Base-by-base conservation (phyloP, 306 rosid genomes). In the Casuarina equisetifolia region DNA sequence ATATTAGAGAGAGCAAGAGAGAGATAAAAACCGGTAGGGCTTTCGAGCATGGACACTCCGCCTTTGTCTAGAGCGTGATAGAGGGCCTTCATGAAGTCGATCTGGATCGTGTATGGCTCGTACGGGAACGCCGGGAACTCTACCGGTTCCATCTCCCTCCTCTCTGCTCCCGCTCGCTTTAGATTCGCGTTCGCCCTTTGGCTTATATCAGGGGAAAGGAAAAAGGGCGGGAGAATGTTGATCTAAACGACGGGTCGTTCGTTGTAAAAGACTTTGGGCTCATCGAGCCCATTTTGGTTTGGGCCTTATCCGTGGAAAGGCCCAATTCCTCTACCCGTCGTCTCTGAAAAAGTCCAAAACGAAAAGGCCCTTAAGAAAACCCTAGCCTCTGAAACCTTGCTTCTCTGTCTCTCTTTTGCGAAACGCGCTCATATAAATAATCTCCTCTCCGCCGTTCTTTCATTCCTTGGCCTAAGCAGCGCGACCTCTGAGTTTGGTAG, bases 41-140 rank as follows among this genome's bases (percentile, higher is more conserved):
- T 90, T 88, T 94, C 98, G 39, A 94, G 84, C 96, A 94, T 92
- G 78, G 98, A 90, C 72, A 94, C 73, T 64, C 98, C 97, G 49
- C 97, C 98, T 35, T 78, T 82, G 70, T 84, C 68, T 49, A 94
- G 98, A 70, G 88, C 90, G 7, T 83, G 83, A 49, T 94, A 92
- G 40, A 94, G 87, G 1, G 96, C 87, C 36, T 86, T 92, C 98
- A 92, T 94, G 90, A 92, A 94, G 76, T 94, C 96, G 64, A 90
- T 69, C 88, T 92, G 98, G 50, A 94, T 94, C 8, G 91, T 73
- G 78, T 94, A 94, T 10, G 98, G 94, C 39, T 88, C 66, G 87
- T 88, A 92, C 15, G 98, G 97, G 81, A 94, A 92, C 45, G 88
- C 96, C 45, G 83, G 78, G 66, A 92, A 94, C 49, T 88, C 85